Evolutionary conservation across 129 eudicot genomes (phyloP).

Genomic region (Daucus carota): DNA sequence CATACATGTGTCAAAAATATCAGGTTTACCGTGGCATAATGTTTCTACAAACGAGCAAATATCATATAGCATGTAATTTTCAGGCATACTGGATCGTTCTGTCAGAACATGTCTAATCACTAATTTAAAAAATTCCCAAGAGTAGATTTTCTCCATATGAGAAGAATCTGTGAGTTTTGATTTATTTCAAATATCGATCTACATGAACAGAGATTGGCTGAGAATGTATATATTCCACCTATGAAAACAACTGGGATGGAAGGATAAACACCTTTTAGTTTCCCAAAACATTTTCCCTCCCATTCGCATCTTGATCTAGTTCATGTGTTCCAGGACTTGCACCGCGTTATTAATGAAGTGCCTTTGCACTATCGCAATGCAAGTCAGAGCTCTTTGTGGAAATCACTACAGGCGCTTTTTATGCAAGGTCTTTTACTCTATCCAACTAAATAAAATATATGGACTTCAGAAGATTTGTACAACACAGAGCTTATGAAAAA

Average conservation of each 20-base stretch:
- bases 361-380: constrained; percentile 76
- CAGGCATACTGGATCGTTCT: neutral
- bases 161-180: neutral
- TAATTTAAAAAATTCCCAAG: neutral
- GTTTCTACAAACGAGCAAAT: neutral
- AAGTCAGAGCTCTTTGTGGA: constrained; percentile 83
- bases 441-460: constrained; percentile 28
- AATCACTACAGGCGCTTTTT: constrained; percentile 76
- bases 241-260: constrained; percentile 77
- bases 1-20: no score
- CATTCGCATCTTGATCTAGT: constrained; percentile 49
- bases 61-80: neutral
- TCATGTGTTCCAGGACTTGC: constrained; percentile 90
- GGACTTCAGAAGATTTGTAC: neutral
- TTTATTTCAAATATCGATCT: constrained; percentile 53
- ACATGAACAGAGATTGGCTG: constrained; percentile 68
- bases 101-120: constrained; percentile 14
- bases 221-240: constrained; percentile 69
- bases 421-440: constrained; percentile 63
- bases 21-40: neutral
- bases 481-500: neutral
- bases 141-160: constrained; percentile 1
- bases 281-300: constrained; percentile 67
- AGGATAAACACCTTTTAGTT: constrained; percentile 64
- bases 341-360: constrained; percentile 70